Base-by-base conservation (phyloP, 495 filamentous ascomycete species). In the Penicillium odoratum region DNA sequence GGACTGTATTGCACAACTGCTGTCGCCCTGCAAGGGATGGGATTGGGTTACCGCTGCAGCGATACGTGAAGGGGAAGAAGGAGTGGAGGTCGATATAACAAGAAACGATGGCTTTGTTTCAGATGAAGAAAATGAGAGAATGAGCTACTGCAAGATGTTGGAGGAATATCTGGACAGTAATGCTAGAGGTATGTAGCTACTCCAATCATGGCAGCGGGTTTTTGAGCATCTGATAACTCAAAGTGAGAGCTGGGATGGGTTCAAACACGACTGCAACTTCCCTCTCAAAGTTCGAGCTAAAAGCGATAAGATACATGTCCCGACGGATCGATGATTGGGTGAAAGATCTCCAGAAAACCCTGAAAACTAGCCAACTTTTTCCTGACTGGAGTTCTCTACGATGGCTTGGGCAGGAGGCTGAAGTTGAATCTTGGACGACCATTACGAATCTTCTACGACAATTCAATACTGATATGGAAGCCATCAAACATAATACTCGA, bases 1-100 rank as follows among this genome's bases (percentile, higher is more conserved):
- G 28, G 49, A 62, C 46, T 58, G 55, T 26, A 58, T 62, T 30
- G 59, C 59, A 6, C 55, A 62, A 28, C 55, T 62, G 18, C 48
- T 62, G 18, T 62, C 59, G 7, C 59, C 55, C 5, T 47, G 30
- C 7, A 58, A 58, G 25, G 55, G 59, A 36, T 62, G 55, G 55
- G 6, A 62, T 28, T 30, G 48, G 16, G 59, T 62, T 15, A 59
- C 59, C n/a, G 48, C 55, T 7, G 29, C 55, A 7, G 59, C 55
- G 28, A 43, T 62, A 26, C 47, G 48, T 5, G 55, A 62, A 30
- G 16, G 28, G 4, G 30, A 52, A 48, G 28, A 62, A 16, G n/a
- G 0, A 10, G 43, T 53, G 10, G 55, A 53, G 25, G 43, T 62
- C 3, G 48, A 46, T 49, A 56, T 62, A 25, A 48, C 55, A 25